Base-by-base conservation (phyloP, 1,284 basidiomycete genomes). In the Ganoderma sinense region DNA sequence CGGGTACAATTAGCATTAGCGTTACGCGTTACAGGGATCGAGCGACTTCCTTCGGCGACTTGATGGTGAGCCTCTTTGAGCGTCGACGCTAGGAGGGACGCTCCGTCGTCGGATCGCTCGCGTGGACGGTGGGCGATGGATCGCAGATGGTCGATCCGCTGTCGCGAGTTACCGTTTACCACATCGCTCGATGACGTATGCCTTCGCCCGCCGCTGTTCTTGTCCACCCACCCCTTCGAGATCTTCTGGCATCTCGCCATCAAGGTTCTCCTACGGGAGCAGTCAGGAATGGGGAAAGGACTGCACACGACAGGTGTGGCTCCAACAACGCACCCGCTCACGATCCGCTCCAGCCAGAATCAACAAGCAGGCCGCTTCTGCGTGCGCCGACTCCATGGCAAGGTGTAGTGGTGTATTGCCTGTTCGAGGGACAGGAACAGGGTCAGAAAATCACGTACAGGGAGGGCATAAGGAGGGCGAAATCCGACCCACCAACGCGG, bases 331-430 rank as follows among this genome's bases (percentile, higher is more conserved):
- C 80, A 97, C 95, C 76, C 95, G 87, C 73, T 88, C 88, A 41
- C 97, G 90, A 84, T 98, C 97, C 8, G 96, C 96, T 20, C 97
- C 97, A 56, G 95, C 96, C 79, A 97, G 94, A 69, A 98, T 97
- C 63, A 98, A 86, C 61, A 92, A 82, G 1, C 96, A 94, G 7
- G 96, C 97, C 7, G 91, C 93, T 79, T 95, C 92, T 33, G 94
- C 97, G 78, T 98, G 94, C 10, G 91, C 97, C 68, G 94, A 96
- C 78, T 98, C 97, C 89, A 98, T 92, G 7, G 97, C 96, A 55
- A 98, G 89, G 84, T 98, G 97, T n/a, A 98, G 84, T 1, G 97
- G 95, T 0, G 97, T 97, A 78, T 98, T 97, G 60, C 96, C 96
- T 94, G 78, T 73, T 74, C 31, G 56, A 51, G 66, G 63, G 39